Percentiles rank a stretch among this genome's conserved stretches.
Conservation (phyloP, 176 grass and related monocot species). For the Aechmea fasciata region DNA sequence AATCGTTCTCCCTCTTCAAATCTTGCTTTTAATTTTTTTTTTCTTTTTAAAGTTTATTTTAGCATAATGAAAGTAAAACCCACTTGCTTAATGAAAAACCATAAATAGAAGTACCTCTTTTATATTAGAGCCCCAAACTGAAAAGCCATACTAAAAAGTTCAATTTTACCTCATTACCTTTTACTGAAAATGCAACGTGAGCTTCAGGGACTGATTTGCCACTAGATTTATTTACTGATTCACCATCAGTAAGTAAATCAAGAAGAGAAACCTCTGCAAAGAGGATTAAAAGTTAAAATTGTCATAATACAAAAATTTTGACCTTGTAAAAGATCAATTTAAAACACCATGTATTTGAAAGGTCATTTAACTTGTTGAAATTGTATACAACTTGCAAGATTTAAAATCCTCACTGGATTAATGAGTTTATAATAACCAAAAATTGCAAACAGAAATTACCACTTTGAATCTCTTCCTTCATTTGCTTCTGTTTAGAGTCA, state of each 20-base stretch:
- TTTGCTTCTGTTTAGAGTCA: slow-evolving; percentile 23
- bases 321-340: neutral
- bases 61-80: no score
- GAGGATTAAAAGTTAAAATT: slow-evolving; percentile 13
- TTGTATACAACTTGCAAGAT: slow-evolving; percentile 1
- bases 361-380: neutral
- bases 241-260: slow-evolving; percentile 53
- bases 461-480: slow-evolving; percentile 30
- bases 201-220: slow-evolving; percentile 30
- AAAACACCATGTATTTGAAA: neutral
- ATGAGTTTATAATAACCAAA: slow-evolving; percentile 2
- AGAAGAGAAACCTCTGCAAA: slow-evolving; percentile 50
- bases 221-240: slow-evolving; percentile 23
- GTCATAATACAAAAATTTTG: slow-evolving; percentile 10
- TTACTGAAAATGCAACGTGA: slow-evolving; percentile 66
- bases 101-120: neutral
- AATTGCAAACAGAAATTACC: slow-evolving; percentile 35
- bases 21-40: no score
- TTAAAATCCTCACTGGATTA: neutral
- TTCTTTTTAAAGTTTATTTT: slow-evolving; percentile 1
- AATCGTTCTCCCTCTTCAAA: no score
- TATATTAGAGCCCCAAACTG: neutral
- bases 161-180: slow-evolving; percentile 32
- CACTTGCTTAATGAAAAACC: no score
- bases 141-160: neutral